These are phyloP conservation scores for Bretziella fagacearum DNA, from an alignment of 2,329 filamentous ascomycete genomes.

Conservation along the genomic window DNA sequence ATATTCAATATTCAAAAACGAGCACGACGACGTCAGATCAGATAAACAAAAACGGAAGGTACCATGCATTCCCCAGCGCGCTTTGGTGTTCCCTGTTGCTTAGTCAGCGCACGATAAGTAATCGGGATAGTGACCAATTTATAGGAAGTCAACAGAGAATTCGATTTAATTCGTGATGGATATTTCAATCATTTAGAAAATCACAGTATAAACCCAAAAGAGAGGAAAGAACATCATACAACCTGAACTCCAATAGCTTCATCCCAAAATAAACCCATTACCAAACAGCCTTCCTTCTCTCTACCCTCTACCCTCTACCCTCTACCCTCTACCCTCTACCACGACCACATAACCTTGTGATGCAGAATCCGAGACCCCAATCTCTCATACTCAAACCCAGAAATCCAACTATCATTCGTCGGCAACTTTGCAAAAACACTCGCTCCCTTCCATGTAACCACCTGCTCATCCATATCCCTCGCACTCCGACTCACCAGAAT, in stretches of 20 bases:
- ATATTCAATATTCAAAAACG: not conserved
- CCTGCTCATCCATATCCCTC: constrained; percentile 86
- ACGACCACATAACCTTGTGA: constrained; percentile 57
- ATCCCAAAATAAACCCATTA: not conserved
- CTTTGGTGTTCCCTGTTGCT: no score
- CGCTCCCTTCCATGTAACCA: constrained; percentile 95
- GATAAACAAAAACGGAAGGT: constrained; percentile 4
- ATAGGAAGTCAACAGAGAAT: no score
- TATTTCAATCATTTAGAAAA: no score
- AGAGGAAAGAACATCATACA: no score
- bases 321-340: constrained; percentile 22
- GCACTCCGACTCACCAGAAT: constrained; percentile 55
- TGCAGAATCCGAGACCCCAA: constrained; percentile 67
- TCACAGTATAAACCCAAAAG: no score
- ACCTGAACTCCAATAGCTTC: no score
- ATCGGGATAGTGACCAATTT: no score
- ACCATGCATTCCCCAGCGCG: no score
- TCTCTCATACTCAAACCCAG: constrained; percentile 70
- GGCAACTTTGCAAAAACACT: constrained; percentile 87
- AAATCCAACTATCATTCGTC: constrained; percentile 93
- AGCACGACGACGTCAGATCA: not conserved
- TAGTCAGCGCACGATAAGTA: not conserved
- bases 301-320: not conserved
- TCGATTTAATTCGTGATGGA: no score
- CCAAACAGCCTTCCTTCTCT: constrained; percentile 2